A percentile compares a stretch with the other conserved stretches of the same genome.
phyloP scores from a whole-genome alignment of 257 asterid genomes.

The Voacanga thouarsii region DNA sequence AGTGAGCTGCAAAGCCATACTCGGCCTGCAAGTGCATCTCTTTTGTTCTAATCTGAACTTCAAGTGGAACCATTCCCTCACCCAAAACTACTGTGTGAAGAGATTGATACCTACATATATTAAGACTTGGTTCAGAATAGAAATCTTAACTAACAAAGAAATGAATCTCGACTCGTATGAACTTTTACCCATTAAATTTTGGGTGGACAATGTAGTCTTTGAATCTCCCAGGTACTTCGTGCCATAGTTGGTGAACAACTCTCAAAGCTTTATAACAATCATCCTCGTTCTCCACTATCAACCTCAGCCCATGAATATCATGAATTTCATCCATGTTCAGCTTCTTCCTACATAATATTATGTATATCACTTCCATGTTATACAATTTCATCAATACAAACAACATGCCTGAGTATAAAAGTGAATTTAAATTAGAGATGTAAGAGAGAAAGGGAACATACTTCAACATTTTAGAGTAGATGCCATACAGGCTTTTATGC shows the following conservation, averaged over 20 bases:
- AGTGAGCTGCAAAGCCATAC: slow-evolving; percentile 95
- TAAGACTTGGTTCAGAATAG: slow-evolving; percentile 17
- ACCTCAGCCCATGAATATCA: slow-evolving; percentile 84
- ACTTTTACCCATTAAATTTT: slow-evolving; percentile 78
- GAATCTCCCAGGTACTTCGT: slow-evolving; percentile 77
- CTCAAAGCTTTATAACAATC: slow-evolving; percentile 85
- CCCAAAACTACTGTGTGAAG: slow-evolving; percentile 80
- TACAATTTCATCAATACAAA: background rate
- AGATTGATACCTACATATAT: slow-evolving; percentile 70
- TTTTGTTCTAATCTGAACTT: slow-evolving; percentile 91
- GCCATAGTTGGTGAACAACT: slow-evolving; percentile 78
- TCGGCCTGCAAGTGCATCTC: slow-evolving; percentile 99
- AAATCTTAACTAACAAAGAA: background rate
- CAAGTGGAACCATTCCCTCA: slow-evolving; percentile 76
- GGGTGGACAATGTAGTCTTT: slow-evolving; percentile 83
- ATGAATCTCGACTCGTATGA: background rate
- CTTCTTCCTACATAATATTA: slow-evolving; percentile 60
- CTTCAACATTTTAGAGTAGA: slow-evolving; percentile 85
- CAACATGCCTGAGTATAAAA: background rate
- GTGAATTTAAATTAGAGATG: background rate
- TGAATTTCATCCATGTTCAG: slow-evolving; percentile 84
- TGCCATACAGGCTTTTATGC: slow-evolving; percentile 90
- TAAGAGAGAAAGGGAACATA: slow-evolving; percentile 28
- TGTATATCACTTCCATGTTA: background rate
- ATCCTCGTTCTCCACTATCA: slow-evolving; percentile 82